Evolutionary conservation across 306 rosid genomes (phyloP), one percentile per base, ranked within the genome.

Genomic region (Neltuma alba): DNA sequence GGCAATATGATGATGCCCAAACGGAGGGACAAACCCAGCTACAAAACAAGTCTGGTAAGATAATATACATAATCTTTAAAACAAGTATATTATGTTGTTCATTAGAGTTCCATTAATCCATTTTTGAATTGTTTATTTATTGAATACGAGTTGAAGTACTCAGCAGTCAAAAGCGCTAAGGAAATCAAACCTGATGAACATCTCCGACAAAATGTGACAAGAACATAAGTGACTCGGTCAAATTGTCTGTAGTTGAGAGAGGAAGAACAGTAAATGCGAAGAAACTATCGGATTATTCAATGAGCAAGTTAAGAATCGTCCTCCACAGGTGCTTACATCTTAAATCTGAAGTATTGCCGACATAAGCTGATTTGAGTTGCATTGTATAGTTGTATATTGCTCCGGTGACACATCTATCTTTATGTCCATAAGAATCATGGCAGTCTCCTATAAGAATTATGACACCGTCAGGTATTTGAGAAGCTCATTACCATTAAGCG

Each of bases 161-260:
- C 63, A 58, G 38, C 45, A 33, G 79, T 57, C 47, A 62, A 68
- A 76, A 75, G 44, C 16, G 33, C 54, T 11, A 70, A 54, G 84
- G 83, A 86, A 84, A 81, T 79, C 90, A 80, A 76, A 94, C 97
- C 99, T 94, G 97, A 87, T 94, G 97, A 57, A 90, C 89, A 87
- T 94, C 99, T 72, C 99, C 99, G 70, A 94, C 81, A 85, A 92
- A 91, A 88, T 94, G 97, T 69, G 97, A 82, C 83, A 92, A 84
- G 87, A 94, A 92, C 90, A 94, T 82, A 64, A 94, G 99, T 41
- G 99, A 97, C 84, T 92, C 97, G 0, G 99, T 92, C 88, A 92
- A 85, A 82, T 94, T 94, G 82, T 94, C 97, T 94, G 95, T 44
- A 80, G 85, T 69, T 47, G 63, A 75, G 37, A 83, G 52, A 79